Base-by-base conservation (phyloP, 2,329 filamentous ascomycete genomes). In the Ophiostoma piceae region DNA sequence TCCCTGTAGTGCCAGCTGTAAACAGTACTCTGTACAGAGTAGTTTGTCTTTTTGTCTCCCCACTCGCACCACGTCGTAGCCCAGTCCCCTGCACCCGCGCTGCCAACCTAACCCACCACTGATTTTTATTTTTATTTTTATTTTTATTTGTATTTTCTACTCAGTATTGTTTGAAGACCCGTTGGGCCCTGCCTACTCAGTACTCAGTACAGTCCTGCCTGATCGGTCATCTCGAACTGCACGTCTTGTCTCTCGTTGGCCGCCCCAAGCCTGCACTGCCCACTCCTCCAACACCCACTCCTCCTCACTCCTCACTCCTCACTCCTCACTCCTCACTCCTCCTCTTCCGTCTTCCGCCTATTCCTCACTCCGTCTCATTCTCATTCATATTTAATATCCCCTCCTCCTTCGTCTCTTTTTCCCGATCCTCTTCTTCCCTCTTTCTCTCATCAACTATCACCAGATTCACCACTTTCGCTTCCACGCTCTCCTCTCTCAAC, bases 391-490 rank as follows among this genome's bases (percentile, higher is more conserved):
- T 72, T 73, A 73, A 72, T 71, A 70, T 70, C 72, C 29, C 60
- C 9, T 35, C 60, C 32, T 32, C 69, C 54, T 65, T 68, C 54
- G 57, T 68, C 60, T 67, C 71, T 37, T 73, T 74, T 74, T 62
- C 67, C 57, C 68, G 70, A 47, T 47, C n/a, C 66, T 67, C 64
- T 64, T 47, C 51, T 19, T 62, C 65, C 35, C 67, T 51, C 64
- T 68, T 39, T 60, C 47, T 65, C 66, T 65, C 68, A 62, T 71
- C 67, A 68, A 70, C 68, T 43, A 68, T 66, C 32, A 37, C 6
- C 60, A 64, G 60, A 64, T 64, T 65, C 78, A 78, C 77, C 78
- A 74, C 75, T 75, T 76, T 77, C 75, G 79, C 80, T 79, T 77
- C 77, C 78, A 76, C 77, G 73, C 74, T 74, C 54, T 75, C 75